Evolutionary conservation across 768 basidiomycete genomes (phyloP).

Genomic region (Cystofilobasidium ferigula): DNA sequence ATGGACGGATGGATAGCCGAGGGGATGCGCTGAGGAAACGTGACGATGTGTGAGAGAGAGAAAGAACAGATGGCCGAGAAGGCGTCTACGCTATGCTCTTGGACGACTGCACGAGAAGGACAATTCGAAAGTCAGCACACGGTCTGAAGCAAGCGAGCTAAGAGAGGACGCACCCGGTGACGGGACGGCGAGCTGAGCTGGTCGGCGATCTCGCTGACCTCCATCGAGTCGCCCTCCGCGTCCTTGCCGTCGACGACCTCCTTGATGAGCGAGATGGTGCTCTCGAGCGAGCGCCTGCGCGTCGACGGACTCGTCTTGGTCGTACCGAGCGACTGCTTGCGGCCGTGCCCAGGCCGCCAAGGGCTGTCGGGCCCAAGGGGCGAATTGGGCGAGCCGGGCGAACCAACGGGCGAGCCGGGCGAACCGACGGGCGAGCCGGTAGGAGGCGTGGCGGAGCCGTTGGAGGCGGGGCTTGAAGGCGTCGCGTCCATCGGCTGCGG

Average conservation of each 20-base stretch:
- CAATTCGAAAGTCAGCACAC: background rate
- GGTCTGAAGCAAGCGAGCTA: background rate
- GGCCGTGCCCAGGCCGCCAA: constrained; percentile 54
- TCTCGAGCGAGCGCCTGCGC: constrained; percentile 80
- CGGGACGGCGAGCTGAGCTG: constrained; percentile 13
- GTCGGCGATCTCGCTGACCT: constrained; percentile 37
- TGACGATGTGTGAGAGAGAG: background rate
- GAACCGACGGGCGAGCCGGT: constrained; percentile 29
- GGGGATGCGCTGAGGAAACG: background rate
- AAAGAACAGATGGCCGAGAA: background rate
- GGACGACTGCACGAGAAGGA: background rate
- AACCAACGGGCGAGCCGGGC: constrained; percentile 29
- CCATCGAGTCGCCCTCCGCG: constrained; percentile 39
- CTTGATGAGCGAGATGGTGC: constrained; percentile 88
- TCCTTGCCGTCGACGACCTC: constrained; percentile 73
- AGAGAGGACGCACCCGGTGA: constrained; percentile 3
- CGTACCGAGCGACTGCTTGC: constrained; percentile 79
- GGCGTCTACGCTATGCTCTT: background rate
- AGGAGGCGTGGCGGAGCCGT: constrained; percentile 23
- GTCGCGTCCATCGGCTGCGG: constrained; percentile 24
- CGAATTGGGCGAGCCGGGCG: constrained; percentile 35
- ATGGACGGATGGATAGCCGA: too few species aligned
- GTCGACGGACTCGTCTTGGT: constrained; percentile 89
- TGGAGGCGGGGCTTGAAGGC: background rate
- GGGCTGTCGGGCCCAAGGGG: constrained; percentile 40